These are phyloP conservation scores for Paramecium sonneborni DNA, from an alignment of 73 alveolate genomes.

Conservation along the genomic window DNA sequence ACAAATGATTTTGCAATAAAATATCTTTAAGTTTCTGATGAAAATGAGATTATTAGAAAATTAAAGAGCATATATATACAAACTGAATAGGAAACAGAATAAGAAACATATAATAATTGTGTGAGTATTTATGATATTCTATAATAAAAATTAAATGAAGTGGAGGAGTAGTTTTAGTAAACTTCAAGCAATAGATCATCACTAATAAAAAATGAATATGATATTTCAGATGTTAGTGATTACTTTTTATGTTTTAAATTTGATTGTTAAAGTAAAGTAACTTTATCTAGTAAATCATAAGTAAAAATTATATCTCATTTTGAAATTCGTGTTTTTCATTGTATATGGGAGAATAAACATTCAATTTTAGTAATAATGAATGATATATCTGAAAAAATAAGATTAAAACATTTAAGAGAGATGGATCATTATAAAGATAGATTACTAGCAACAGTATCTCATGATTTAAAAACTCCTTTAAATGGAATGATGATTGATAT, in stretches of 20 bases:
- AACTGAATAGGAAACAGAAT: not conserved
- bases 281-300: not conserved
- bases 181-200: not conserved
- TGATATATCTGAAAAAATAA: conserved; percentile 65
- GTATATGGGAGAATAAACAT: conserved; percentile 28
- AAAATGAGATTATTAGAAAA: not conserved
- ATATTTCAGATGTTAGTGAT: not conserved
- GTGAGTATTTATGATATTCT: not conserved
- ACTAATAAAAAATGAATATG: conserved; percentile 2
- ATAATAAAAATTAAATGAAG: not conserved
- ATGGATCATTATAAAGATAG: conserved; percentile 58
- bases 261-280: not conserved
- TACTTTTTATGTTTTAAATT: conserved; percentile 11
- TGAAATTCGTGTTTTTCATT: not conserved
- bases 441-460: conserved; percentile 58
- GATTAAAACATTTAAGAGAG: conserved; percentile 61
- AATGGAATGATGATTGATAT: conserved; percentile 59
- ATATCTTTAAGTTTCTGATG: not conserved
- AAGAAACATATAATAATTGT: not conserved
- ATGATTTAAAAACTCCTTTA: conserved; percentile 61
- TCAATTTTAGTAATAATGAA: conserved; percentile 42
- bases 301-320: not conserved
- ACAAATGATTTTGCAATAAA: conserved; percentile 46
- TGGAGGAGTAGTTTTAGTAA: not conserved
- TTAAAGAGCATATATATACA: not conserved